These are phyloP conservation scores for Epichloe hybrida DNA, from an alignment of 2,329 filamentous ascomycete species.

Conservation along the genomic window DNA sequence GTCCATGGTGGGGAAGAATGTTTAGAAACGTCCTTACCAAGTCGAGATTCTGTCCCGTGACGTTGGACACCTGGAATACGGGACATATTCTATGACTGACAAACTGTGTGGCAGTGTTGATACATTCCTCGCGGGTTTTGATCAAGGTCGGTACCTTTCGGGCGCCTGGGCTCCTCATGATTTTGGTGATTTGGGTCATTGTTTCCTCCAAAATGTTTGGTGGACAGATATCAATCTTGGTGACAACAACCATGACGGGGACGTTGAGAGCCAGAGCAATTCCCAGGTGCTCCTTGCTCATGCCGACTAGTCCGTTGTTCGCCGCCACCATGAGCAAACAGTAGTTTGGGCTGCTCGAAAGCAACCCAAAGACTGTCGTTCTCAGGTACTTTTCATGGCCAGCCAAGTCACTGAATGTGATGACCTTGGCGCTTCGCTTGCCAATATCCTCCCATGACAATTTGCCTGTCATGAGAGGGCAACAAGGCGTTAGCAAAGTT, in stretches of 20 bases:
- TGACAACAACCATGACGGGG: slow-evolving; percentile 93
- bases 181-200: slow-evolving; percentile 78
- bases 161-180: slow-evolving; percentile 85
- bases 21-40: slow-evolving; percentile 88
- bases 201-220: slow-evolving; percentile 92
- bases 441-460: slow-evolving; percentile 97
- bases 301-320: slow-evolving; percentile 92
- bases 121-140: slow-evolving; percentile 77
- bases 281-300: slow-evolving; percentile 96
- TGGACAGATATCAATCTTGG: slow-evolving; percentile 97
- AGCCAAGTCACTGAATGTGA: slow-evolving; percentile 88
- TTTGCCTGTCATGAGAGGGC: slow-evolving; percentile 26
- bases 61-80: slow-evolving; percentile 95
- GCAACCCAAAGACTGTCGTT: slow-evolving; percentile 88
- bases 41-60: slow-evolving; percentile 83
- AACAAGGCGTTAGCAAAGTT: too few relatives aligned
- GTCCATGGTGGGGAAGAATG: slow-evolving; percentile 85
- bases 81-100: slow-evolving; percentile 91
- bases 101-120: slow-evolving; percentile 92
- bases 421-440: slow-evolving; percentile 87
- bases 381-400: slow-evolving; percentile 91
- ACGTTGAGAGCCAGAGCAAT: slow-evolving; percentile 92
- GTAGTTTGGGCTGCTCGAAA: slow-evolving; percentile 93
- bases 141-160: slow-evolving; percentile 95
- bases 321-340: slow-evolving; percentile 96